Percentiles rank a stretch among this genome's conserved stretches.
Conservation (phyloP, 106 monocot species). For the Alisma plantagoaquatica region DNA sequence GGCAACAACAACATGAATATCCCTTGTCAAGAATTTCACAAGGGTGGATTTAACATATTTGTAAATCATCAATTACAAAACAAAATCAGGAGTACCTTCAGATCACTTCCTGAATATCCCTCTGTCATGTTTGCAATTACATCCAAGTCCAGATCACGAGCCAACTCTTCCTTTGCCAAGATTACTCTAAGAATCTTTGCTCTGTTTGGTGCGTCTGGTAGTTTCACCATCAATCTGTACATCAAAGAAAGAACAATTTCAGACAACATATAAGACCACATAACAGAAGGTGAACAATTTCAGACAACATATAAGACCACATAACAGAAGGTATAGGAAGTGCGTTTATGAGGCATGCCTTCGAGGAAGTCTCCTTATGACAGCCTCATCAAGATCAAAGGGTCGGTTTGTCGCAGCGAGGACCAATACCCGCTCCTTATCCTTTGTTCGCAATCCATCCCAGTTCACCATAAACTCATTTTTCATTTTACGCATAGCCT, state of each 20-base stretch:
- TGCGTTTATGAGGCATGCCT: conserved; percentile 44
- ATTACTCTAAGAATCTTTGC: conserved; percentile 91
- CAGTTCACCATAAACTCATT: conserved; percentile 97
- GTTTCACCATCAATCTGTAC: conserved; percentile 85
- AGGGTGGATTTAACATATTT: neutral
- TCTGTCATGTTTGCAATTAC: conserved; percentile 84
- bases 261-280: neutral
- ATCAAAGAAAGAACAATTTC: neutral
- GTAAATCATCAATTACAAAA: neutral
- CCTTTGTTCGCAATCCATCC: conserved; percentile 87
- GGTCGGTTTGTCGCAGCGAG: conserved; percentile 88
- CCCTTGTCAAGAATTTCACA: neutral
- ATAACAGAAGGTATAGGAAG: neutral
- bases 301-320: neutral
- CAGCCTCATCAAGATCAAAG: conserved; percentile 92
- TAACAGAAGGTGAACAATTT: neutral
- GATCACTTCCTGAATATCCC: conserved; percentile 93
- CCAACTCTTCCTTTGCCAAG: conserved; percentile 72
- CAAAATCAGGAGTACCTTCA: conserved; percentile 45
- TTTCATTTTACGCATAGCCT: conserved; percentile 91
- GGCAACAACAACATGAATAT: neutral
- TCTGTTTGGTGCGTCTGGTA: conserved; percentile 81
- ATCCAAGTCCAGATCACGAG: conserved; percentile 50
- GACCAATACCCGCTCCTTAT: conserved; percentile 74
- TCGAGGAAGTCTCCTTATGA: conserved; percentile 72